phyloP scores from a whole-genome alignment of 2,329 filamentous ascomycete species.

The Aureobasidium uvarum region DNA sequence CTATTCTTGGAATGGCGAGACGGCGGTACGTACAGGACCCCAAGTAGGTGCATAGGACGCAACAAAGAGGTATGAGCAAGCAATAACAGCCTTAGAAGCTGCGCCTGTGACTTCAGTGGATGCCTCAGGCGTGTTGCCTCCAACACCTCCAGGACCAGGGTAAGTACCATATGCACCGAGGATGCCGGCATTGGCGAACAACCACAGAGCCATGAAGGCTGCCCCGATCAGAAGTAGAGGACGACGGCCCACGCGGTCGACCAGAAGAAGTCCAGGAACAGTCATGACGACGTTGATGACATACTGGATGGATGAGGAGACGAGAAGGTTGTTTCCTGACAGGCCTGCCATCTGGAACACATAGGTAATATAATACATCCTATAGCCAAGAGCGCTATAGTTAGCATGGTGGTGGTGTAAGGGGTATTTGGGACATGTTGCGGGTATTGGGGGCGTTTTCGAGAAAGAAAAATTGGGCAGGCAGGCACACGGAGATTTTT shows the following conservation, averaged over 20 bases:
- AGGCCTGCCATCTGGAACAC: slow-evolving; percentile 71
- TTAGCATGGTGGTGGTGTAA: background rate
- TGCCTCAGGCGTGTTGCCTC: slow-evolving; percentile 43
- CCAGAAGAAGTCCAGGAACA: slow-evolving; percentile 56
- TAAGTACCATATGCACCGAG: slow-evolving; percentile 58
- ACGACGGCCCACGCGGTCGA: slow-evolving; percentile 75
- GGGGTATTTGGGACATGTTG: background rate
- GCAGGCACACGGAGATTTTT: no score
- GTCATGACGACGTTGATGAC: slow-evolving; percentile 81
- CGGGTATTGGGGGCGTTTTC: background rate
- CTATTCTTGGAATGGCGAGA: fast-evolving
- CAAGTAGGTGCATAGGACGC: slow-evolving; percentile 65
- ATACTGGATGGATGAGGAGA: slow-evolving; percentile 69
- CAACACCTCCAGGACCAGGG: slow-evolving; percentile 40
- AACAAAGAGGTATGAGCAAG: slow-evolving; percentile 71
- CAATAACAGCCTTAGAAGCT: slow-evolving; percentile 55
- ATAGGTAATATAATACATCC: slow-evolving; percentile 47
- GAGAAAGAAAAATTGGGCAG: no score
- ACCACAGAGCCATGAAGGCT: slow-evolving; percentile 60
- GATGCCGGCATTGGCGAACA: slow-evolving; percentile 62
- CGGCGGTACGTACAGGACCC: slow-evolving; percentile 46
- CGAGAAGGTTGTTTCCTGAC: slow-evolving; percentile 53
- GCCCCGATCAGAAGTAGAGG: slow-evolving; percentile 64
- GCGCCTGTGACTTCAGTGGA: slow-evolving; percentile 43
- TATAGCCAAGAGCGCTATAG: background rate